A percentile compares a stretch with the other conserved stretches of the same genome.
These are phyloP conservation scores for Alternaria burnsii DNA, from an alignment of 2,329 filamentous ascomycete species.

Conservation along the genomic window DNA sequence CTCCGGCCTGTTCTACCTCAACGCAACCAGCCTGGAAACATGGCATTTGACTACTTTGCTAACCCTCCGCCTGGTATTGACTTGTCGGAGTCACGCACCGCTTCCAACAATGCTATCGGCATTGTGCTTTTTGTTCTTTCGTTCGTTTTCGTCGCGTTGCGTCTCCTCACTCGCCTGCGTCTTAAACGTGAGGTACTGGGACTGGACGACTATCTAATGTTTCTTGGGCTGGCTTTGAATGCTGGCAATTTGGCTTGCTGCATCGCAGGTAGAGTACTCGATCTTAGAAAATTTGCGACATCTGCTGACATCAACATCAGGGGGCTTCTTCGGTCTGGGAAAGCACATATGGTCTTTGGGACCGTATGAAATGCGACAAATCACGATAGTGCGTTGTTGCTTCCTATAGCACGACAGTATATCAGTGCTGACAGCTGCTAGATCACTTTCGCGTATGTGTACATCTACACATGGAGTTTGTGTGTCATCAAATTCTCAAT, in stretches of 20 bases:
- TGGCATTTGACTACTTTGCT: constrained; percentile 21
- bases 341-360: constrained; percentile 37
- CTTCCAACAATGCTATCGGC: constrained; percentile 32
- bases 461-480: constrained; percentile 38
- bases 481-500: constrained; percentile 40
- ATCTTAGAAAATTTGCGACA: not conserved
- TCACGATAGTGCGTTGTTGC: constrained; percentile 28
- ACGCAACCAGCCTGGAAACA: not conserved
- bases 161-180: constrained; percentile 27
- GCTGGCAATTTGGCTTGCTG: constrained; percentile 37
- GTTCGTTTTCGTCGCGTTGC: constrained; percentile 28
- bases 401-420: no score
- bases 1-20: not conserved
- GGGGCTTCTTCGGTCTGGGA: constrained; percentile 34
- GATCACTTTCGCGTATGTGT: constrained; percentile 39
- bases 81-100: constrained; percentile 31
- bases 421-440: constrained; percentile 1
- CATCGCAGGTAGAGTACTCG: constrained; percentile 23
- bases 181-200: constrained; percentile 29
- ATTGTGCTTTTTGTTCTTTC: constrained; percentile 33
- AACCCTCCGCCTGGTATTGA: constrained; percentile 29
- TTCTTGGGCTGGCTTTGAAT: constrained; percentile 28
- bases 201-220: constrained; percentile 37
- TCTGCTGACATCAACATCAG: constrained; percentile 6
- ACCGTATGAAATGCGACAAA: constrained; percentile 35